phyloP scores from a whole-genome alignment of 2,329 filamentous ascomycete genomes.

The Chalaropsis thielavioides region DNA sequence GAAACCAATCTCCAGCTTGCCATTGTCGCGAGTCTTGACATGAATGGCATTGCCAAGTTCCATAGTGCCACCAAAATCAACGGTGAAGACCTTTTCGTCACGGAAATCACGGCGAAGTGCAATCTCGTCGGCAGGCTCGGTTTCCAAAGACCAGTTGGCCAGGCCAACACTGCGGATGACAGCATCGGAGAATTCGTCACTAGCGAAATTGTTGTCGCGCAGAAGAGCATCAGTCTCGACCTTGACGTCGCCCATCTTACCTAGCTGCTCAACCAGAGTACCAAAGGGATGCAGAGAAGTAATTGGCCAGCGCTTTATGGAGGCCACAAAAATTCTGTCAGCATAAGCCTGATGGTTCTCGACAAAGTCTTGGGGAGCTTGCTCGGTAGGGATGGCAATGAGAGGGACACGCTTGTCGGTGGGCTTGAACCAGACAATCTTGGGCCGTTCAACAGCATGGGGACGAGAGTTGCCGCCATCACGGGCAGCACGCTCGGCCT shows the following conservation, averaged over 20 bases:
- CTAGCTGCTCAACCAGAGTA: conserved; percentile 90
- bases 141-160: conserved; percentile 77
- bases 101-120: conserved; percentile 78
- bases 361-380: conserved; percentile 92
- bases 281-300: conserved; percentile 98
- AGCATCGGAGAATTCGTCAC: conserved; percentile 94
- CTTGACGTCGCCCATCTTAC: conserved; percentile 92
- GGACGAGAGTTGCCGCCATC: conserved; percentile 45
- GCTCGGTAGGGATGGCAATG: conserved; percentile 95
- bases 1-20: conserved; percentile 83
- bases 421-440: conserved; percentile 99
- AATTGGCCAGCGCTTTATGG: conserved; percentile 98
- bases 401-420: conserved; percentile 97
- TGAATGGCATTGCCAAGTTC: conserved; percentile 90
- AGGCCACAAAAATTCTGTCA: conserved; percentile 94
- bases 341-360: conserved; percentile 97
- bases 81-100: conserved; percentile 73
- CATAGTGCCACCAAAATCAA: conserved; percentile 75
- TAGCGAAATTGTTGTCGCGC: conserved; percentile 96
- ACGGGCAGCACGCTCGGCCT: conserved; percentile 83
- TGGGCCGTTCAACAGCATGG: conserved; percentile 77
- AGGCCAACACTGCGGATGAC: conserved; percentile 85
- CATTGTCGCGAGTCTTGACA: conserved; percentile 68
- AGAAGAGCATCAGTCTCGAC: conserved; percentile 95
- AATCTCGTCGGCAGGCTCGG: conserved; percentile 63